phyloP scores from a whole-genome alignment of 805 yeast species.

The Wickerhamomyces hampshirensis region DNA sequence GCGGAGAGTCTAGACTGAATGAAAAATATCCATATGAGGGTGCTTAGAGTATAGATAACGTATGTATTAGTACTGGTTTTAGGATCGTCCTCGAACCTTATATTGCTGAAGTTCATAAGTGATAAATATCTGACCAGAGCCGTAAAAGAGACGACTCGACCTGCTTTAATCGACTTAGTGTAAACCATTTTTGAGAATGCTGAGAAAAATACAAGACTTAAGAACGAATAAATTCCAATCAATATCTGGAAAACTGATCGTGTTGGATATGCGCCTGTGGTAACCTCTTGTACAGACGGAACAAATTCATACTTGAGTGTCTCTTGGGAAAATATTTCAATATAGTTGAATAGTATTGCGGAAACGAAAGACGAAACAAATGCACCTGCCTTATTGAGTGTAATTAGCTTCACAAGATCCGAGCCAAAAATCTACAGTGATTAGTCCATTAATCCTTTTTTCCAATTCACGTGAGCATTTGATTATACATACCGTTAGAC shows the following conservation, averaged over 20 bases:
- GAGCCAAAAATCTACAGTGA: background rate
- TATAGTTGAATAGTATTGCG: conserved; percentile 10
- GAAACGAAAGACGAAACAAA: conserved; percentile 6
- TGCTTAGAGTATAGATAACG: conserved; percentile 7
- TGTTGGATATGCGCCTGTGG: conserved; percentile 13
- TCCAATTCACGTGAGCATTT: too few species aligned
- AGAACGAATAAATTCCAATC: conserved; percentile 11
- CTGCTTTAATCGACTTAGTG: background rate
- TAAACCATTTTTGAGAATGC: background rate
- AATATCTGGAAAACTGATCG: conserved; percentile 13
- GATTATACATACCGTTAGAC: too few species aligned
- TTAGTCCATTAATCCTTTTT: too few species aligned
- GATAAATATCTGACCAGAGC: conserved; percentile 3
- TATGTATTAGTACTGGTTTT: conserved; percentile 6
- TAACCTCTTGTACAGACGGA: conserved; percentile 13
- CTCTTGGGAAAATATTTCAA: conserved; percentile 9
- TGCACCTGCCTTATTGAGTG: conserved; percentile 6
- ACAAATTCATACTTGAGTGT: conserved; percentile 13
- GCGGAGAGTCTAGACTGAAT: conserved; percentile 2
- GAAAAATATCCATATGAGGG: conserved; percentile 8
- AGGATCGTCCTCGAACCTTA: conserved; percentile 11
- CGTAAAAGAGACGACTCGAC: background rate
- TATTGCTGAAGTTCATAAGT: conserved; percentile 6
- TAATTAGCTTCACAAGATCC: background rate
- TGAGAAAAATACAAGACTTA: conserved; percentile 2